Conservation (phyloP, 371 early-diverging fungal genomes). For the Rhizopus delemar region DNA sequence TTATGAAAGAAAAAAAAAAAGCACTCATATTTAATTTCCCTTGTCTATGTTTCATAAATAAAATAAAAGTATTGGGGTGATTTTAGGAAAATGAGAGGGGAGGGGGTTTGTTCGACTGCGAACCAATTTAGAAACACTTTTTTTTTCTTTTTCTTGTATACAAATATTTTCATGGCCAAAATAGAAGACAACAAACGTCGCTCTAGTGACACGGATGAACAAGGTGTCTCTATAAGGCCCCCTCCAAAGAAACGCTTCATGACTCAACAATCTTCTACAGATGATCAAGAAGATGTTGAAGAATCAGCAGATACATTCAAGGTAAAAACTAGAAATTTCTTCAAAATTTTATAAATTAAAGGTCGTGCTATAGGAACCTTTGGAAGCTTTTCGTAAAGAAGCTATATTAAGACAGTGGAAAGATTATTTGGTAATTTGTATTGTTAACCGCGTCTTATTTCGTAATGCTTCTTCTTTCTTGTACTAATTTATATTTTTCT, state of each 20-base stretch:
- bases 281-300: constrained; percentile 20
- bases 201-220: constrained; percentile 30
- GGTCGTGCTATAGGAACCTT: constrained; percentile 22
- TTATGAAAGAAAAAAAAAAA: constrained; percentile 1
- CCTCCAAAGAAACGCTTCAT: constrained; percentile 33
- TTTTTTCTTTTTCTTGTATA: constrained; percentile 10
- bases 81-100: constrained; percentile 45
- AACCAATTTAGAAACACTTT: background rate
- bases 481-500: background rate
- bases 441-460: background rate
- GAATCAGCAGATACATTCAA: constrained; percentile 24
- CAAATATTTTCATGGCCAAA: constrained; percentile 19
- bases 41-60: background rate
- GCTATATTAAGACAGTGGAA: constrained; percentile 36
- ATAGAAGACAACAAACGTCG: constrained; percentile 33
- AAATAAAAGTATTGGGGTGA: background rate
- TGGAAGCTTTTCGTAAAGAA: constrained; percentile 33
- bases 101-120: too few relatives aligned
- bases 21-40: background rate
- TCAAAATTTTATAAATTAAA: background rate
- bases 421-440: constrained; percentile 26
- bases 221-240: constrained; percentile 28
- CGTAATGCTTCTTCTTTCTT: too few relatives aligned
- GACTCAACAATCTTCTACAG: constrained; percentile 22
- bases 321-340: constrained; percentile 9